These are phyloP conservation scores for Clathrospora elynae DNA, from an alignment of 2,329 filamentous ascomycete species.

Conservation along the genomic window DNA sequence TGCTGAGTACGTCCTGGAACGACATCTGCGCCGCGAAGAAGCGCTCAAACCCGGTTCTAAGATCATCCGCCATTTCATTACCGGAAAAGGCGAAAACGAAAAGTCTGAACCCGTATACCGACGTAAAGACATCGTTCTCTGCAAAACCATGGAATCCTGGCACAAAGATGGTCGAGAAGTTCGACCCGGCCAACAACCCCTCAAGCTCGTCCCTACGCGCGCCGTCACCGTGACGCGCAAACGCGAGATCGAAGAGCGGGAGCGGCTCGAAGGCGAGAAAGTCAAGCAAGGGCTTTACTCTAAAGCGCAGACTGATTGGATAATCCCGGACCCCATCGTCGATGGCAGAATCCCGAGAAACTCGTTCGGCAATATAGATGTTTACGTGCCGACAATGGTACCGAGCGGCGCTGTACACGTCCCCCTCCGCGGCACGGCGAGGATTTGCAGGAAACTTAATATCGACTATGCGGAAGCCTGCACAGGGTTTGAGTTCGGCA, in stretches of 20 bases:
- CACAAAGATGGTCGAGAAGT: slow-evolving; percentile 92
- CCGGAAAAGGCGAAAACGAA: slow-evolving; percentile 72
- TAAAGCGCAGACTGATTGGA: slow-evolving; percentile 88
- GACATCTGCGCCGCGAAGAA: slow-evolving; percentile 90
- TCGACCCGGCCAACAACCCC: slow-evolving; percentile 68
- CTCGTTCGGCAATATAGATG: slow-evolving; percentile 92
- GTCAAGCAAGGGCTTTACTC: slow-evolving; percentile 85
- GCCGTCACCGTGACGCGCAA: slow-evolving; percentile 87
- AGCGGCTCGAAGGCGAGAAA: slow-evolving; percentile 78
- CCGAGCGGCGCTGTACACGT: slow-evolving; percentile 84
- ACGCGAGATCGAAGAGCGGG: slow-evolving; percentile 84
- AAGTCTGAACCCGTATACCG: slow-evolving; percentile 81
- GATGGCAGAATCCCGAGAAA: slow-evolving; percentile 93
- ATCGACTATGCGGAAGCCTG: slow-evolving; percentile 95
- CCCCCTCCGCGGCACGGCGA: slow-evolving; percentile 74
- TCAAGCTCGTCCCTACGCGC: slow-evolving; percentile 88
- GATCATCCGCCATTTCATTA: slow-evolving; percentile 75
- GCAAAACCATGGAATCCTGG: slow-evolving; percentile 95
- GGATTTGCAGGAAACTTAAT: slow-evolving; percentile 79
- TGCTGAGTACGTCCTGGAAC: slow-evolving; percentile 79
- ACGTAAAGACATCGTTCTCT: slow-evolving; percentile 78
- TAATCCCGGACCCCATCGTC: slow-evolving; percentile 84
- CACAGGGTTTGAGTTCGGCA: slow-evolving; percentile 94
- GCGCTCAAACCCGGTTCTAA: slow-evolving; percentile 72
- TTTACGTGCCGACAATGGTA: slow-evolving; percentile 93